Base-by-base conservation (phyloP, 2,329 filamentous ascomycete genomes). In the Sporothrix pallida region DNA sequence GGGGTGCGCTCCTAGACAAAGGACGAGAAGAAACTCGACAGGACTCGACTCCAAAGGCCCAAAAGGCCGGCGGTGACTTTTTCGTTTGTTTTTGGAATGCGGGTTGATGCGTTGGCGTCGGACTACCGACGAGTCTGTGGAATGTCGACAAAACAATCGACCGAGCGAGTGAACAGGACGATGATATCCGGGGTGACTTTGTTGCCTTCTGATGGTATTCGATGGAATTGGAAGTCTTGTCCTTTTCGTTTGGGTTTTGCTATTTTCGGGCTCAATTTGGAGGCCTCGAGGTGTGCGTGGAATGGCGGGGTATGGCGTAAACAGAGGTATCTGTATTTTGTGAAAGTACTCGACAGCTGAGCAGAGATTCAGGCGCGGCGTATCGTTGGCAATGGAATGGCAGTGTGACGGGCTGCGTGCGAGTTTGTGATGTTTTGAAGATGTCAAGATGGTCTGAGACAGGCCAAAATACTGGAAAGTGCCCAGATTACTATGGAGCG, bases 231-330 rank as follows among this genome's bases (percentile, higher is more conserved):
- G 23, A 37, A 44, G 48, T 15, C 56, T 20, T 17, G 67, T 23
- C 31, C 23, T 70, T 26, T 31, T 37, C 42, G 67, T 42, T 54
- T 46, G 2, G 46, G 20, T 23, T 10, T 54, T 63, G 60, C 23
- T 23, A 6, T 42, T 69, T 42, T 54, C 5, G 15, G 23, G 23
- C 15, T 20, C 23, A 26, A 52, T 54, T 20, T 52, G 46, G 44
- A 54, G 67, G 67, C 46, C 48, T 52, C 67, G 46, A 52, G 17
- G 23, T n/a, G 9, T 52, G 26, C 67, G 67, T 20, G 67, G 48
- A 69, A 69, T 69, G 67, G 67, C 46, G 67, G 65, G 48, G 48
- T 44, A 69, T 9, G 17, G 8, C 63, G 44, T 68, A 50, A 50
- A 68, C 65, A 37, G 65, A 31, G 15, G 46, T n/a, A 50, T 37